Conservation (phyloP, 2,329 filamentous ascomycete genomes). For the Aureobasidium namibiae region DNA sequence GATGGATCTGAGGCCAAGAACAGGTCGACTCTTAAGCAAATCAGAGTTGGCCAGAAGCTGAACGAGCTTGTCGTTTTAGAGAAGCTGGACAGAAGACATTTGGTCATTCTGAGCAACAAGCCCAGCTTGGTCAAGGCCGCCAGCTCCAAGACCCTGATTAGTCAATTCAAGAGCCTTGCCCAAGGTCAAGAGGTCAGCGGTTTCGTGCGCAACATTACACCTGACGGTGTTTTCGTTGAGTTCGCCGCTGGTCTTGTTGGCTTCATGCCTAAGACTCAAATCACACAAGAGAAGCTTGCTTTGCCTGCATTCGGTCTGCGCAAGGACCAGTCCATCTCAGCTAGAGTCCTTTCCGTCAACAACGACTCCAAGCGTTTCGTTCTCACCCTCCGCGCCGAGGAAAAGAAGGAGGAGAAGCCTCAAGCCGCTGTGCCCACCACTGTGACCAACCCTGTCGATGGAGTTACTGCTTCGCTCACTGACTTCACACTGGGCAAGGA, state of each 20-base stretch:
- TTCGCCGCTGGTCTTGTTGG: conserved; percentile 72
- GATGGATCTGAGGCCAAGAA: conserved; percentile 79
- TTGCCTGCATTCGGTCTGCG: conserved; percentile 71
- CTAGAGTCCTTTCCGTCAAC: conserved; percentile 66
- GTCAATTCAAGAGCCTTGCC: conserved; percentile 61
- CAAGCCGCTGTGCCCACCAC: conserved; percentile 23
- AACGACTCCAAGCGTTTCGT: conserved; percentile 60
- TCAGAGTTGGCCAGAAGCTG: conserved; percentile 75
- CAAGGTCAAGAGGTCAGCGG: conserved; percentile 63
- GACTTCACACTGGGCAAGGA: conserved; percentile 67
- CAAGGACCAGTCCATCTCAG: conserved; percentile 65
- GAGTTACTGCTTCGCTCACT: conserved; percentile 53
- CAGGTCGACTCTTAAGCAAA: conserved; percentile 65
- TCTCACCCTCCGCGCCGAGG: conserved; percentile 47
- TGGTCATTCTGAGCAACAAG: conserved; percentile 74
- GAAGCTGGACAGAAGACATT: conserved; percentile 69
- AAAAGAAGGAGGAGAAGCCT: conserved; percentile 25
- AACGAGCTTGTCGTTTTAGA: conserved; percentile 78
- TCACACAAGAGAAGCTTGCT: conserved; percentile 60
- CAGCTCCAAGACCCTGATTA: conserved; percentile 63
- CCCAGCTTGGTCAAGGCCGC: conserved; percentile 70
- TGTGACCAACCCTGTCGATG: conserved; percentile 56
- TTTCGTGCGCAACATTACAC: conserved; percentile 77
- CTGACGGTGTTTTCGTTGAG: conserved; percentile 77
- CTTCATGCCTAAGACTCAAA: conserved; percentile 68